Evolutionary conservation across 2,329 filamentous ascomycete genomes (phyloP).

Genomic region (Atkinsonella hypoxylon): DNA sequence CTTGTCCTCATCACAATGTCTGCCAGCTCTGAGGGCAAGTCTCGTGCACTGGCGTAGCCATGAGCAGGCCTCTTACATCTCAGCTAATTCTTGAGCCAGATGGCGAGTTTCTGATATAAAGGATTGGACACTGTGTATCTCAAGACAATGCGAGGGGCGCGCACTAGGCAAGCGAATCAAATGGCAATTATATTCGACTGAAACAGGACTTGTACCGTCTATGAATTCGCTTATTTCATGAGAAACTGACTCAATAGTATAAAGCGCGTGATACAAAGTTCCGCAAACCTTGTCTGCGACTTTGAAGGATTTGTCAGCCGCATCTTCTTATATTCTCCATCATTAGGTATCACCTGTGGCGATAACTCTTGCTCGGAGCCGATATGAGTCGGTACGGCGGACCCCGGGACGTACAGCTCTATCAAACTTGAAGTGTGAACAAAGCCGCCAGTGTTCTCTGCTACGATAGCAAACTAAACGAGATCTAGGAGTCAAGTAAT

Average conservation of each 20-base stretch:
- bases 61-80: too few species aligned
- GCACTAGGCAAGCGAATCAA: too few species aligned
- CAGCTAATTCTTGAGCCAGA: too few species aligned
- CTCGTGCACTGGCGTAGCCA: too few species aligned
- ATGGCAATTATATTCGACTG: slow-evolving; percentile 3
- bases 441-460: slow-evolving; percentile 1
- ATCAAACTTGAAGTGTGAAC: slow-evolving; percentile 1
- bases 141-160: too few species aligned
- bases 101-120: too few species aligned
- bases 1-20: too few species aligned
- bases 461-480: slow-evolving; percentile 2
- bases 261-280: neutral
- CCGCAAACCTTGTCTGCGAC: slow-evolving; percentile 1
- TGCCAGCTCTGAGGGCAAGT: too few species aligned
- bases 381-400: slow-evolving; percentile 6
- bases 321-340: neutral
- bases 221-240: too few species aligned
- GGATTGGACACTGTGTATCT: too few species aligned
- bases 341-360: neutral
- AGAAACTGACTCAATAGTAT: too few species aligned
- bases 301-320: neutral
- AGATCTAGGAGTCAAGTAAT: neutral
- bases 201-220: neutral
- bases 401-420: slow-evolving; percentile 1
- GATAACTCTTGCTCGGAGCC: slow-evolving; percentile 2